A percentile compares a stretch with the other conserved stretches of the same genome.
phyloP scores from a whole-genome alignment of 1,284 basidiomycete genomes.

The Trametes hirsuta region DNA sequence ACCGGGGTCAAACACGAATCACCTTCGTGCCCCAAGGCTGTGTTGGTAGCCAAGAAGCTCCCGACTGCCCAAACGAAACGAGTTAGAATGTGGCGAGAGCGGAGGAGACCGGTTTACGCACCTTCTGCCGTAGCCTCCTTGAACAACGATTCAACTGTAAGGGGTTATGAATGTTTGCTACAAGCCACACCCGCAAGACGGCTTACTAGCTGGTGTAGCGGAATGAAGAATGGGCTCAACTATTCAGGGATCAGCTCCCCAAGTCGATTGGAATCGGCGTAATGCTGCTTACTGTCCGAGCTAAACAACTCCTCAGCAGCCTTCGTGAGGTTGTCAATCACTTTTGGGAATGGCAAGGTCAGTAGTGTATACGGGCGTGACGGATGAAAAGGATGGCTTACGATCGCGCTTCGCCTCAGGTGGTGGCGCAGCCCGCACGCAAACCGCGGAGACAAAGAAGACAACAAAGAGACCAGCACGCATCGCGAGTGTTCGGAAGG shows the following conservation, averaged over 20 bases:
- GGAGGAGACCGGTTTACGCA: neutral
- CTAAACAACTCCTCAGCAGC: slow-evolving; percentile 6
- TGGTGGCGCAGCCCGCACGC: slow-evolving; percentile 12
- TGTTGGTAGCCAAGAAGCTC: slow-evolving; percentile 2
- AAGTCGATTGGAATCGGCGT: neutral
- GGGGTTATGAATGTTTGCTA: neutral
- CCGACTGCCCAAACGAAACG: neutral
- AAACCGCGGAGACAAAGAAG: slow-evolving; percentile 6
- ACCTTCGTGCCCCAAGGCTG: slow-evolving; percentile 5
- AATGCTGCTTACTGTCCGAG: slow-evolving; percentile 5
- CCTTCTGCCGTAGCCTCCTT: slow-evolving; percentile 10
- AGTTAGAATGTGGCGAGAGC: neutral
- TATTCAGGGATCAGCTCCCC: neutral
- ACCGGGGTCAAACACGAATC: neutral
- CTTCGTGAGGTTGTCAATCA: slow-evolving; percentile 6
- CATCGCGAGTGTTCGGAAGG: slow-evolving; percentile 1
- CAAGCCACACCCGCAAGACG: neutral
- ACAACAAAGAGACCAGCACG: slow-evolving; percentile 9
- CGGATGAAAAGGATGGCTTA: neutral
- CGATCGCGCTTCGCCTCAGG: slow-evolving; percentile 12
- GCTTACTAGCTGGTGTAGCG: slow-evolving; percentile 4
- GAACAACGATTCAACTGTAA: slow-evolving; percentile 4
- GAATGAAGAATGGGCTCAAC: slow-evolving; percentile 8
- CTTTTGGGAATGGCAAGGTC: neutral
- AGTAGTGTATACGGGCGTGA: neutral